Evolutionary conservation across 139 green algal species (phyloP).

Genomic region (Micromonas pusilla): DNA sequence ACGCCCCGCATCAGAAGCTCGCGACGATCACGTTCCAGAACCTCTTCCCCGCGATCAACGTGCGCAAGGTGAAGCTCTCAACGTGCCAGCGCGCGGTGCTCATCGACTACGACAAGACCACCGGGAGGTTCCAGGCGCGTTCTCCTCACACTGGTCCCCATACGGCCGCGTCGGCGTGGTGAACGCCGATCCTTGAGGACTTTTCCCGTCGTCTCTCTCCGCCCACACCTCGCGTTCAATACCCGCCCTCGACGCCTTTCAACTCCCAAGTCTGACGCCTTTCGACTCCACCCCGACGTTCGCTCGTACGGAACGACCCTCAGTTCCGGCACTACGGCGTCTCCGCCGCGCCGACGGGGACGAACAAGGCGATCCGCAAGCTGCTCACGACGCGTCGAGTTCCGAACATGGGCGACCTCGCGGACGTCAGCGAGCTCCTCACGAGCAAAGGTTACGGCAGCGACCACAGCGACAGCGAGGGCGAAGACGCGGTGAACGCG

Average conservation of each 20-base stretch:
- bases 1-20: slow-evolving; percentile 70
- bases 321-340: slow-evolving; percentile 86
- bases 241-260: too few relatives aligned
- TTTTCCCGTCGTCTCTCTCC: too few relatives aligned
- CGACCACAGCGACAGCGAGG: slow-evolving; percentile 15
- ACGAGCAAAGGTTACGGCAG: slow-evolving; percentile 68
- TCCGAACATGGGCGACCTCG: slow-evolving; percentile 64
- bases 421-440: slow-evolving; percentile 84
- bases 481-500: slow-evolving; percentile 5
- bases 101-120: slow-evolving; percentile 58
- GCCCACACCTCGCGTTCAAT: too few relatives aligned
- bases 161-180: too few relatives aligned
- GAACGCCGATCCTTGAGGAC: too few relatives aligned
- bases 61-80: slow-evolving; percentile 54
- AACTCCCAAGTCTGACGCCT: too few relatives aligned
- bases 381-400: not conserved
- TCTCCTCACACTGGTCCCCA: too few relatives aligned
- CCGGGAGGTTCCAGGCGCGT: too few relatives aligned
- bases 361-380: not conserved
- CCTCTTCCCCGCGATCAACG: slow-evolving; percentile 94
- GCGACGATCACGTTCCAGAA: slow-evolving; percentile 74
- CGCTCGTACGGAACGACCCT: slow-evolving; percentile 42
- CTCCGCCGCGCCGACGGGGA: slow-evolving; percentile 30
- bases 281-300: too few relatives aligned
- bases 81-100: slow-evolving; percentile 67